Base-by-base conservation (phyloP, 345 rosid species). In the Cardamine occulta region DNA sequence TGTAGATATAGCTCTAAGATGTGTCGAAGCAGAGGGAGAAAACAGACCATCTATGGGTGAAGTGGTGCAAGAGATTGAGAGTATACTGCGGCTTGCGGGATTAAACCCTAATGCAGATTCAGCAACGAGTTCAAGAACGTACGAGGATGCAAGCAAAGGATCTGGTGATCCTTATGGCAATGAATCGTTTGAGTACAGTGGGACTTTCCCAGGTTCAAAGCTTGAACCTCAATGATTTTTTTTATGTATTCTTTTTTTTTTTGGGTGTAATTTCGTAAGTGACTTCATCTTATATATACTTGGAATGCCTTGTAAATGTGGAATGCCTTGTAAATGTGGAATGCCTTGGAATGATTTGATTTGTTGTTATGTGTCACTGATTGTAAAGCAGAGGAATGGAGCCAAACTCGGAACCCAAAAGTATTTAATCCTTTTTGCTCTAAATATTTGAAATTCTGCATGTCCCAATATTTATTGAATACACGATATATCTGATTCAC, bases 21-120 rank as follows among this genome's bases (percentile, higher is more conserved):
- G 98, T 61, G 91, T 89, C 26, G 85, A 85, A 47, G 93, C 85
- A 66, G 78, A 84, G 10, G 90, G 89, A 56, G 80, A 62, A 1
- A 81, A 81, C 17, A 74, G 97, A 77, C 98, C 97, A 53, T 63
- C 90, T 2, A 90, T 90, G 95, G 82, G 93, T 55, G 93, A 91
- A 29, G 89, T 80, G 40, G 89, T 84, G 44, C 89, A 87, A 71
- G 96, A 84, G 82, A 88, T 93, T 7, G 98, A 93, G 80, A 79
- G 19, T 56, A 86, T 91, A 42, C 70, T 91, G 91, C 80, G 85
- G 76, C 67, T 79, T 31, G 87, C 90, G 1, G 91, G 98, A 2
- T 13, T 86, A 66, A 85, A 86, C 49, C 88, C 89, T 4, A 85
- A 82, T 62, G 82, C 73, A 1, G 87, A 88, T 54, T 88, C 87